Evolutionary conservation across 345 rosid species (phyloP).

Genomic region (Linum tenue): DNA sequence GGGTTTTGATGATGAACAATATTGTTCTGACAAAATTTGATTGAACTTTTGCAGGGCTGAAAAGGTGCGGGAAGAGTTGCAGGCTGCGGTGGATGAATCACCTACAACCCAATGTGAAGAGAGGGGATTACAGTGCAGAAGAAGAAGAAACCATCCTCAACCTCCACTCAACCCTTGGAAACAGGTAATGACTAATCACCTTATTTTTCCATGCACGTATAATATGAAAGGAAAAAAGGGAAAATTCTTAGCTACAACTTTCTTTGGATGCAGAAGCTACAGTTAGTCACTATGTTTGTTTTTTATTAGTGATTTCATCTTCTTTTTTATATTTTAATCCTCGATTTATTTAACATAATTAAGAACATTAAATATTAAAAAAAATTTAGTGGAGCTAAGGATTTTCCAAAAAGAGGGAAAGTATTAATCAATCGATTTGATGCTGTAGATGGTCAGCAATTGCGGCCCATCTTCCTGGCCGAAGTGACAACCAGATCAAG

Average conservation of each 20-base stretch:
- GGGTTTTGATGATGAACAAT: not conserved
- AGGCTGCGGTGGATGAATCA: slow-evolving; percentile 10
- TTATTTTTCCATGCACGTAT: too few relatives aligned
- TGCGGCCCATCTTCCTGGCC: not conserved
- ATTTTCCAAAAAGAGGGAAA: not conserved
- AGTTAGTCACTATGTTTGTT: too few relatives aligned
- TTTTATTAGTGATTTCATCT: too few relatives aligned
- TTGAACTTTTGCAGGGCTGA: slow-evolving; percentile 2
- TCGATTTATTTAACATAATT: too few relatives aligned
- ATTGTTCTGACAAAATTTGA: not conserved
- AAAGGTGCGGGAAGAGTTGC: slow-evolving; percentile 15
- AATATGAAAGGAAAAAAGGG: too few relatives aligned
- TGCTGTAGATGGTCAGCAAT: not conserved
- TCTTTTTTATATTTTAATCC: too few relatives aligned
- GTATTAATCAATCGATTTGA: too few relatives aligned
- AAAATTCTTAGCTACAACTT: too few relatives aligned
- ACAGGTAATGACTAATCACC: not conserved
- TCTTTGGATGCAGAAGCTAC: too few relatives aligned
- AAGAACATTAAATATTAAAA: too few relatives aligned
- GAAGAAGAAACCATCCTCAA: slow-evolving; percentile 12
- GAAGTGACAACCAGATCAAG: not conserved
- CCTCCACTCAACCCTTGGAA: slow-evolving; percentile 4
- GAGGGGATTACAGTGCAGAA: slow-evolving; percentile 11
- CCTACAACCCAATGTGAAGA: slow-evolving; percentile 1
- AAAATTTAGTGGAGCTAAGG: too few relatives aligned